A percentile compares a stretch with the other conserved stretches of the same genome.
Conservation (phyloP, 1,139 yeast genomes). For the Pichia sp. region DNA sequence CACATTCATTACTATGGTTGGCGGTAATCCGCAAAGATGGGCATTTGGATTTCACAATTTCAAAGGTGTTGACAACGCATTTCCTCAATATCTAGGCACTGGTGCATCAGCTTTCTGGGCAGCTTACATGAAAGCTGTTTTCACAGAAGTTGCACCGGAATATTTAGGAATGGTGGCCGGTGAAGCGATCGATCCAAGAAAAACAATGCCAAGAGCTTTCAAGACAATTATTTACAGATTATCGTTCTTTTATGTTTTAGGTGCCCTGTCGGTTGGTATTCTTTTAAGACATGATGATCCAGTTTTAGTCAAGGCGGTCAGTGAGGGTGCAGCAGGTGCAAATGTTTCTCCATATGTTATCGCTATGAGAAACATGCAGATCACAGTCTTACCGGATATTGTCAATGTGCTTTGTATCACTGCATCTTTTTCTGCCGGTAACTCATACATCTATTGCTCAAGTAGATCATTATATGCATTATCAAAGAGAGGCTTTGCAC, state of each 20-base stretch:
- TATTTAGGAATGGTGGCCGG: conserved; percentile 53
- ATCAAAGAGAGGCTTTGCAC: conserved; percentile 36
- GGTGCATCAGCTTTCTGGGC: conserved; percentile 55
- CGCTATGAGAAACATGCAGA: conserved; percentile 25
- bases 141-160: conserved; percentile 53
- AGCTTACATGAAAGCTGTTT: conserved; percentile 52
- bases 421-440: conserved; percentile 39
- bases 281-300: conserved; percentile 24
- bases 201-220: conserved; percentile 48
- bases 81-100: conserved; percentile 39
- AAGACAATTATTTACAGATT: conserved; percentile 20
- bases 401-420: conserved; percentile 34
- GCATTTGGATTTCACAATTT: conserved; percentile 59
- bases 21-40: conserved; percentile 55
- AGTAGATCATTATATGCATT: conserved; percentile 37
- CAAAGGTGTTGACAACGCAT: conserved; percentile 58
- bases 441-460: conserved; percentile 38
- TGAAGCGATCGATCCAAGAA: conserved; percentile 46
- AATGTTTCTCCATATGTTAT: conserved; percentile 29
- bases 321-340: conserved; percentile 28
- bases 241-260: conserved; percentile 39
- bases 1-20: conserved; percentile 46
- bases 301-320: conserved; percentile 18
- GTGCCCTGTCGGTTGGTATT: conserved; percentile 27
- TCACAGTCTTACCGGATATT: conserved; percentile 32